Evolutionary conservation across 2,329 filamentous ascomycete genomes (phyloP), one percentile per base, ranked within the genome.

Genomic region (Fusarium sp.): DNA sequence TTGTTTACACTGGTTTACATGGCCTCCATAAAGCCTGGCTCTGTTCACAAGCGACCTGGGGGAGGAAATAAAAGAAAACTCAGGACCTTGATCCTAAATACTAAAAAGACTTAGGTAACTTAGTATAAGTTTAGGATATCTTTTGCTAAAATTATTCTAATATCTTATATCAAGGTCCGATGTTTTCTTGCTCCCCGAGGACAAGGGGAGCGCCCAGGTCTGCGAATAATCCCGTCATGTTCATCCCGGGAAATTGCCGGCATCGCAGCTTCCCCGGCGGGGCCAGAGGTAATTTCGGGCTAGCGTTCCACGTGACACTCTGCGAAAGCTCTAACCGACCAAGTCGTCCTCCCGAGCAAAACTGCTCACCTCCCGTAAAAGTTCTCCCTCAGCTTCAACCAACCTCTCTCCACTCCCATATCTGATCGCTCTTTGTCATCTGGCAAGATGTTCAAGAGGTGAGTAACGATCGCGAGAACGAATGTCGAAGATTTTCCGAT

Each of bases 381-480:
- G 82, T 85, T 85, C 84, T 85, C 82, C 82, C 83, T 83, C 83
- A 84, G 82, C 79, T 81, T 82, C 83, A 82, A 83, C 83, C 81
- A 85, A 87, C 86, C 85, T 84, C 84, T 86, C 87, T 88, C 87
- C 88, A 87, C 87, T 85, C 86, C 82, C 84, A 87, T 89, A 84
- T 84, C 83, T 83, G 85, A 88, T 87, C 87, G 88, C 89, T 90
- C 88, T 89, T 87, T 86, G 86, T 88, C 88, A 90, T 91, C 90
- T 87, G 85, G 85, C 88, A 93, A 89, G 90, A 94, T 94, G 92
- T 92, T 93, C 88, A 93, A 93, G 91, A 93, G 91, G 92, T 94
- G 86, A 86, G 91, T 89, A 81, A 63, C 71, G 69, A 74, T 66
- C 72, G 79, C 71, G 68, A 77, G 71, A 82, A 72, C 42, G 53